phyloP scores from a whole-genome alignment of 345 rosid species.

The Eucalyptus fibrosa region DNA sequence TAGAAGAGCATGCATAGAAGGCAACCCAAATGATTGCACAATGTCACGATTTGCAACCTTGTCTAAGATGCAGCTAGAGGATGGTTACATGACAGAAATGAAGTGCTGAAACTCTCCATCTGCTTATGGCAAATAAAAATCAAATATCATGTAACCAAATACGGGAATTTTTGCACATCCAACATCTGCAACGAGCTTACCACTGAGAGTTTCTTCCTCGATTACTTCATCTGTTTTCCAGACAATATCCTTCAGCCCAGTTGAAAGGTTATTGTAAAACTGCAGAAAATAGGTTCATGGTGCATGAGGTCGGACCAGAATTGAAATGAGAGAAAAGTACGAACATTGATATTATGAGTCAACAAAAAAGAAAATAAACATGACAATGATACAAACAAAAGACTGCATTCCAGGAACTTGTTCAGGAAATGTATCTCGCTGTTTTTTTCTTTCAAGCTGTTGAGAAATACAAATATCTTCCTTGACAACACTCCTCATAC shows the following conservation, averaged over 20 bases:
- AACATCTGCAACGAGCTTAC: neutral
- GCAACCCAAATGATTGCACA: neutral
- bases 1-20: neutral
- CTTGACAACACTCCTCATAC: neutral
- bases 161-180: neutral
- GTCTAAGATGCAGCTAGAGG: neutral
- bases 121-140: neutral
- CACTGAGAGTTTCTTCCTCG: constrained; percentile 16
- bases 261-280: constrained; percentile 81
- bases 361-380: neutral
- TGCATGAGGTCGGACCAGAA: neutral
- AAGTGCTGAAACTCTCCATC: neutral
- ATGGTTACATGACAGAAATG: neutral
- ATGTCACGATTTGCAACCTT: neutral
- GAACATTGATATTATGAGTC: neutral
- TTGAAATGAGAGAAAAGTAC: neutral
- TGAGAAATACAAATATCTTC: neutral
- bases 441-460: neutral
- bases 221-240: constrained; percentile 69
- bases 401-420: neutral
- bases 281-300: neutral
- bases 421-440: neutral
- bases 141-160: neutral
- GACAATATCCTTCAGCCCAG: constrained; percentile 90
- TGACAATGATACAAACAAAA: neutral